phyloP scores from a whole-genome alignment of 164 flowering plant species.

The Saururus chinensis region DNA sequence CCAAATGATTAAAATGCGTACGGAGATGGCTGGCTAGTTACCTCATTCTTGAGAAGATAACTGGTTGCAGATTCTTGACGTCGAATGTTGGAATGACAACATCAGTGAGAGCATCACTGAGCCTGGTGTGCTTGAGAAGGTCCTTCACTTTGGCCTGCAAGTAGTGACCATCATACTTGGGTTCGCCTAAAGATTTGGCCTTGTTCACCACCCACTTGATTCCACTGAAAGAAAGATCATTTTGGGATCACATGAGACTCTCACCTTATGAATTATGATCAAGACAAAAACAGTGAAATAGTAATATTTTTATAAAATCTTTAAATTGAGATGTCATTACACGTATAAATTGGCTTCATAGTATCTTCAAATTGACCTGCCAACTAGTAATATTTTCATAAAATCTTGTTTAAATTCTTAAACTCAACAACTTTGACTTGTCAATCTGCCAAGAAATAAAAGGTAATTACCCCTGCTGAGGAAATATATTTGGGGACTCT shows the following conservation, averaged over 20 bases:
- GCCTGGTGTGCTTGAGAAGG: conserved; percentile 10
- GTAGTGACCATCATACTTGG: conserved; percentile 37
- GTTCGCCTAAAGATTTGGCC: neutral
- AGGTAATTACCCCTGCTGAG: neutral
- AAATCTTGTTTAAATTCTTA: too few relatives aligned
- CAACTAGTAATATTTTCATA: too few relatives aligned
- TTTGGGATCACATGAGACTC: too few relatives aligned
- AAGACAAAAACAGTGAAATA: too few relatives aligned
- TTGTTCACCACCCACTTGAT: neutral
- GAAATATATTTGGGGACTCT: conserved; percentile 8
- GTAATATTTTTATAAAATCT: too few relatives aligned
- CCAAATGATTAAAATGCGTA: too few relatives aligned
- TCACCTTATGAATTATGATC: too few relatives aligned
- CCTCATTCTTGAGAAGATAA: conserved; percentile 30
- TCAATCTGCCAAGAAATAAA: neutral
- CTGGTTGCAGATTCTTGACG: conserved; percentile 31
- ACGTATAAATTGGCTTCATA: too few relatives aligned
- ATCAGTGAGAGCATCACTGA: conserved; percentile 16
- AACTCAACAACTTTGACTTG: too few relatives aligned
- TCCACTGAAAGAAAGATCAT: neutral
- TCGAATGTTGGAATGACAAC: conserved; percentile 42
- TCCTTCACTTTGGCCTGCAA: conserved; percentile 12
- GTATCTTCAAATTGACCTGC: too few relatives aligned
- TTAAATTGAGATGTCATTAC: too few relatives aligned
- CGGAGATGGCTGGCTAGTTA: neutral